A percentile compares a stretch with the other conserved stretches of the same genome.
These are phyloP conservation scores for Teratosphaeria gauchensis DNA, from an alignment of 2,329 filamentous ascomycete genomes.

Conservation along the genomic window DNA sequence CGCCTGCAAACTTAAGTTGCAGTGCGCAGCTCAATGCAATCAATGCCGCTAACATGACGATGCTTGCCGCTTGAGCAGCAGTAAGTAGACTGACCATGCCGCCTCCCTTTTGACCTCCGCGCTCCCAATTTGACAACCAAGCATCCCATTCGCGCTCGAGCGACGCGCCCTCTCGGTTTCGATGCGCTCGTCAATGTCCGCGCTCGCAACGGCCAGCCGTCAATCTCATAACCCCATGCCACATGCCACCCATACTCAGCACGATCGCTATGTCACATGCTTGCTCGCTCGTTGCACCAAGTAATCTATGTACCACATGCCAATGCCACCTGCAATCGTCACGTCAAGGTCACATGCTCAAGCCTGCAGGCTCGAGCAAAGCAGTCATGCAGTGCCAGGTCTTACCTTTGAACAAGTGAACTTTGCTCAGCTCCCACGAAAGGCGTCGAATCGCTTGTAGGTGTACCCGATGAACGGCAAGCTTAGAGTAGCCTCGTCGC, in stretches of 20 bases:
- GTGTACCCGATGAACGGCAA: conserved; percentile 94
- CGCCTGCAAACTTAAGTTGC: neutral
- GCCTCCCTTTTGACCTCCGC: too few species aligned
- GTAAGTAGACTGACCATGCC: neutral
- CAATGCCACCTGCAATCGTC: neutral
- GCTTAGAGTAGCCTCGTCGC: conserved; percentile 82
- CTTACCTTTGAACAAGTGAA: neutral
- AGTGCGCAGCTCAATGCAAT: neutral
- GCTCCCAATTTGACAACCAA: too few species aligned
- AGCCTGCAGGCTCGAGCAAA: neutral
- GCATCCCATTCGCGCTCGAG: too few species aligned
- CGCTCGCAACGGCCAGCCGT: neutral
- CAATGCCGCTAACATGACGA: neutral
- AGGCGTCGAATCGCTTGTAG: conserved; percentile 87
- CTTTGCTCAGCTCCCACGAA: conserved; percentile 31
- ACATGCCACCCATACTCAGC: neutral
- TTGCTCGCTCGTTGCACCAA: neutral
- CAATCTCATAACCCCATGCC: neutral
- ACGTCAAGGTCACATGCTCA: neutral
- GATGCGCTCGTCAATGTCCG: too few species aligned
- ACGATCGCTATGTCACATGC: neutral
- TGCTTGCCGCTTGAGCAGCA: neutral
- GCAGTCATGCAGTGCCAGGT: neutral
- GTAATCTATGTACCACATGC: neutral
- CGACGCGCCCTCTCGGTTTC: too few species aligned